A percentile compares a stretch with the other conserved stretches of the same genome.
Evolutionary conservation across 768 basidiomycete genomes (phyloP).

Genomic region (Gymnopilus junonius): DNA sequence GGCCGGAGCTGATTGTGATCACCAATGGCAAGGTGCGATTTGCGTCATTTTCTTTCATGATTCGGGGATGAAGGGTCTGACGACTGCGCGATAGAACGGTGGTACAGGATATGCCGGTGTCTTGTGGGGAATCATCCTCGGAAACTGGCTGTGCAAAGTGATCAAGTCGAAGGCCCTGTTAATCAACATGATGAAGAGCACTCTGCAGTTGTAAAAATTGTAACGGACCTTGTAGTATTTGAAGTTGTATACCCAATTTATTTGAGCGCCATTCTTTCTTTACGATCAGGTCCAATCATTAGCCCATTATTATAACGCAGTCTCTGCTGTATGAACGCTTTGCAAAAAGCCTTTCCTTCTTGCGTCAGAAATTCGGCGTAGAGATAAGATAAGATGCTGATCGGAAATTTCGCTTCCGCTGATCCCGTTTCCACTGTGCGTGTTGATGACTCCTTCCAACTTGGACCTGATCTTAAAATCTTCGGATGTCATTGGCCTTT

Average conservation of each 20-base stretch:
- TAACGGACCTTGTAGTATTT: neutral
- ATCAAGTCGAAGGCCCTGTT: conserved; percentile 42
- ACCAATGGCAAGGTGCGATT: conserved; percentile 59
- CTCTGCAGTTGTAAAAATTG: conserved; percentile 1
- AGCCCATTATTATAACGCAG: no score
- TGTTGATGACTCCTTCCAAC: neutral
- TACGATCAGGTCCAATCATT: no score
- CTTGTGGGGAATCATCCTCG: conserved; percentile 51
- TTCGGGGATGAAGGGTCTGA: neutral
- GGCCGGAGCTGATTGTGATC: conserved; percentile 54
- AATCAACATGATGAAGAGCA: conserved; percentile 19
- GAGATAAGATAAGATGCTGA: neutral
- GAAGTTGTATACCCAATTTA: neutral
- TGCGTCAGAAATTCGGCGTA: no score
- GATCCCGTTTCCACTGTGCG: no score
- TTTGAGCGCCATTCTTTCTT: no score
- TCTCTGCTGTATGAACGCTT: no score
- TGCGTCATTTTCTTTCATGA: neutral
- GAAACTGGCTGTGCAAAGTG: conserved; percentile 44
- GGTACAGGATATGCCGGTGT: conserved; percentile 47
- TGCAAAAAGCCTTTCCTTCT: no score
- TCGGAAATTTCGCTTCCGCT: neutral
- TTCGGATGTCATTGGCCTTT: conserved; percentile 2
- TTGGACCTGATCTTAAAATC: neutral
- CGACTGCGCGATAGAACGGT: conserved; percentile 34